Base-by-base conservation (phyloP, 192 early-diverging fungal genomes). In the Coemansia sp. region DNA sequence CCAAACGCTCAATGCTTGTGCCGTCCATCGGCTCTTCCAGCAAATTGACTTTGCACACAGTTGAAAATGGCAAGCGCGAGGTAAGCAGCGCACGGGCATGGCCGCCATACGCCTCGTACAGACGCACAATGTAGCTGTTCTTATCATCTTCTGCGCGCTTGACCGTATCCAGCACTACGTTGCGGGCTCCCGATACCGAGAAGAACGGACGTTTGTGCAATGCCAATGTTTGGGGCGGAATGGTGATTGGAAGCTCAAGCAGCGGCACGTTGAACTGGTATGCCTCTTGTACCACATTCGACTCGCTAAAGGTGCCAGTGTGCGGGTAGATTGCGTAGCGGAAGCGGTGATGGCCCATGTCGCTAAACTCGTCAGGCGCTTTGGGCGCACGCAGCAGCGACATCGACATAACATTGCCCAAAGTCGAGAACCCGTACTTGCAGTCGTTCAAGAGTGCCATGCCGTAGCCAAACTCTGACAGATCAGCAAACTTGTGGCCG, bases 391-490 rank as follows among this genome's bases (percentile, higher is more conserved):
- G 85, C 54, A 99, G 73, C 9, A 99, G 64, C 10, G 92, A 92
- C 62, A 99, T 76, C 0, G 90, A 69, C 80, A 98, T 92, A 3
- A 84, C 79, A 65, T 92, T 92, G 10, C 78, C 88, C 62, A 92
- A 86, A 24, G 88, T 89, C 4, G 94, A 84, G 67, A 92, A 93
- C 14, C 97, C 97, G 76, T 95, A 99, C 69, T 99, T 99, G 87
- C 92, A 88, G 75, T 99, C 95, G 70, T 95, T 98, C 61, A 98
- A 71, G 48, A 99, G 70, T 1, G 96, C 91, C 8, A 97, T 90
- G 29, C 97, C 97, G 75, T 92, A 97, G 0, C 97, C 95, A 64
- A 85, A 92, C 70, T 99, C 96, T 2, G 93, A 95, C n/a, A 94
- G 82, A 57, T 99, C 97, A 7, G 88, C 97, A 83, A 92, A 99